These are phyloP conservation scores for Trypanosoma platydactyli DNA, from an alignment of 208 protist species.

Conservation along the genomic window DNA sequence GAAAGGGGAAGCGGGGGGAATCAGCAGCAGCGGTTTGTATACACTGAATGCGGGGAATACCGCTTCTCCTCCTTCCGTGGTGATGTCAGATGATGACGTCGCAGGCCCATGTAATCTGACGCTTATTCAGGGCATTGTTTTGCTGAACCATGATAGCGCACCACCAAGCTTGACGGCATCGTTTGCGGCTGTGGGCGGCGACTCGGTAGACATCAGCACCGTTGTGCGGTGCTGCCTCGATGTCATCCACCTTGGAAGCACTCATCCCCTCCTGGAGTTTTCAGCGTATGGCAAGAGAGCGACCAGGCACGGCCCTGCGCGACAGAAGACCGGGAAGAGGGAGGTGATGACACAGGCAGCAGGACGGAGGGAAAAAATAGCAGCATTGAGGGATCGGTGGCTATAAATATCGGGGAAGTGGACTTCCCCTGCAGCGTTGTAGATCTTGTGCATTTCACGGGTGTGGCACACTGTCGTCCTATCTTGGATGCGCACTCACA, in stretches of 20 bases:
- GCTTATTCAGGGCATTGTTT: slow-evolving; percentile 47
- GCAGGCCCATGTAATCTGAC: not conserved
- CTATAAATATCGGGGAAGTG: not conserved
- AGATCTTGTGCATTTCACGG: slow-evolving; percentile 48
- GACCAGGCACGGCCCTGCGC: not conserved
- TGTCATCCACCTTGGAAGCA: slow-evolving; percentile 16
- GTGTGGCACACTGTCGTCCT: slow-evolving; percentile 41
- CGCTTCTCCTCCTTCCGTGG: no score
- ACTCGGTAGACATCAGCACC: not conserved
- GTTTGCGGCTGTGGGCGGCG: not conserved
- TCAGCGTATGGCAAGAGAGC: not conserved
- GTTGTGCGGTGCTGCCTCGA: slow-evolving; percentile 18
- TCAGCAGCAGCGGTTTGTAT: not conserved
- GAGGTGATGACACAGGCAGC: not conserved
- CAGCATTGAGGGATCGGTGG: not conserved
- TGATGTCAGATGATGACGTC: no score
- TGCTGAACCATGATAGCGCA: slow-evolving; percentile 38
- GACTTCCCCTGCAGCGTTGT: slow-evolving; percentile 38
- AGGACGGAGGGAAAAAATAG: not conserved
- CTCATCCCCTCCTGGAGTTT: not conserved
- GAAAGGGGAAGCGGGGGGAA: no score
- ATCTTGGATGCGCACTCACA: slow-evolving; percentile 47
- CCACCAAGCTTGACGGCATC: not conserved
- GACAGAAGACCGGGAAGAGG: not conserved
- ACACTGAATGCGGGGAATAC: not conserved